phyloP scores from a whole-genome alignment of 139 green algal species.

The Nannochloris sp. region DNA sequence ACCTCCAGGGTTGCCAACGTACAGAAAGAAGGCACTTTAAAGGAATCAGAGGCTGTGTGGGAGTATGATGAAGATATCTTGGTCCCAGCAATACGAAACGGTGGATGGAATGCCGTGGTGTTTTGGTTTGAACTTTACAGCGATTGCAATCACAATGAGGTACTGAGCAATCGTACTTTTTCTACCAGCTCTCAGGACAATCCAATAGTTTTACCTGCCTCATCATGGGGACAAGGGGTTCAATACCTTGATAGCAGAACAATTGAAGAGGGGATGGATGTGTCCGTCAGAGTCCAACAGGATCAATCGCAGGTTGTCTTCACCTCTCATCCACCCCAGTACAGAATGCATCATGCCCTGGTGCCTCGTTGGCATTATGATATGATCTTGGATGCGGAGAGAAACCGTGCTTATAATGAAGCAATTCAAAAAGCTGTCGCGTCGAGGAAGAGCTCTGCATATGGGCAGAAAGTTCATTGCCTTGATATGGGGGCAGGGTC shows the following conservation, averaged over 20 bases:
- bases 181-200: background rate
- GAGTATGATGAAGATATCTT: constrained; percentile 28
- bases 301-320: constrained; percentile 44
- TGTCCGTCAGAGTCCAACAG: constrained; percentile 32
- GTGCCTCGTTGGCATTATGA: constrained; percentile 77
- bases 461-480: constrained; percentile 10
- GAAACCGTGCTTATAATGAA: constrained; percentile 59
- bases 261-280: background rate
- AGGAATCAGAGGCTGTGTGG: constrained; percentile 6
- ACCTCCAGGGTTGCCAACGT: constrained; percentile 19
- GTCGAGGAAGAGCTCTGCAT: background rate
- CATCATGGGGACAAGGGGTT: constrained; percentile 39
- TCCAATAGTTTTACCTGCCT: background rate
- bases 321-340: constrained; percentile 15
- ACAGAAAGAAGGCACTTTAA: background rate
- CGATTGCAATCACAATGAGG: background rate
- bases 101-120: constrained; percentile 53
- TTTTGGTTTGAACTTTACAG: constrained; percentile 60
- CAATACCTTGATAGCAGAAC: constrained; percentile 39
- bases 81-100: constrained; percentile 16
- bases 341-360: constrained; percentile 43
- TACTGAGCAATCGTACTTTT: background rate
- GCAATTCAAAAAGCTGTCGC: constrained; percentile 34
- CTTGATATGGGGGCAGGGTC: constrained; percentile 67
- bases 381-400: constrained; percentile 61